phyloP scores from a whole-genome alignment of 2,329 filamentous ascomycete genomes.

The Calonectria fujianensis region DNA sequence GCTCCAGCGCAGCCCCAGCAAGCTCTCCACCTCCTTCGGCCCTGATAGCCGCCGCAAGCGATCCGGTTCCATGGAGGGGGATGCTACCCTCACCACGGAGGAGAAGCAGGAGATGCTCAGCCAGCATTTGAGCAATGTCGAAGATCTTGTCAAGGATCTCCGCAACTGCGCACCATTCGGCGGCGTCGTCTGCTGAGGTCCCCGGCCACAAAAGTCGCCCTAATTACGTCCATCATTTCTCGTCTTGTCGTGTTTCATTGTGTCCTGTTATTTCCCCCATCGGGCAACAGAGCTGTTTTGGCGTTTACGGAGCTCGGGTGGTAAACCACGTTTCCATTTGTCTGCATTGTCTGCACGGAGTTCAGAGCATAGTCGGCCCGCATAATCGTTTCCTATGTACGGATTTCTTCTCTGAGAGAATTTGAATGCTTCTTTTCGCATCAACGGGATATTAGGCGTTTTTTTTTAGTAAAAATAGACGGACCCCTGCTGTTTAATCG shows the following conservation, averaged over 20 bases:
- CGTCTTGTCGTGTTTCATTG: slow-evolving; percentile 1
- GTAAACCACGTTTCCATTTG: slow-evolving; percentile 9
- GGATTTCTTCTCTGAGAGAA: slow-evolving; percentile 42
- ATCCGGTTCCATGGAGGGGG: slow-evolving; percentile 64
- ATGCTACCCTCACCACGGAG: slow-evolving; percentile 75
- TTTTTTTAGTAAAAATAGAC: slow-evolving; percentile 48
- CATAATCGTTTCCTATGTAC: slow-evolving; percentile 50
- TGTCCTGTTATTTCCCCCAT: slow-evolving; percentile 6
- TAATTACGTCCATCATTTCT: slow-evolving; percentile 20
- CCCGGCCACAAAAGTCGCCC: neutral
- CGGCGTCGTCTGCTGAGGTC: slow-evolving; percentile 69
- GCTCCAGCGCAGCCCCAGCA: slow-evolving; percentile 81
- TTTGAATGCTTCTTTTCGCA: slow-evolving; percentile 53
- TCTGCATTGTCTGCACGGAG: slow-evolving; percentile 48
- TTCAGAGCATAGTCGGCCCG: slow-evolving; percentile 49
- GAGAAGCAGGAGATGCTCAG: slow-evolving; percentile 89
- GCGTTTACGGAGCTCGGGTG: slow-evolving; percentile 48
- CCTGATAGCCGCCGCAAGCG: slow-evolving; percentile 58
- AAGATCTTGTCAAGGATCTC: slow-evolving; percentile 89
- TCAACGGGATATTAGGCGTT: slow-evolving; percentile 56
- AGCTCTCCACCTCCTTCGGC: slow-evolving; percentile 75
- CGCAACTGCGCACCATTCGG: slow-evolving; percentile 86
- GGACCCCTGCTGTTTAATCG: slow-evolving; percentile 38
- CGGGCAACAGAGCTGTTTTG: slow-evolving; percentile 25
- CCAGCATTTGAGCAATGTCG: slow-evolving; percentile 86